Conservation (phyloP, 1,139 yeast species). For the Pneumocystis oryctolagi region DNA sequence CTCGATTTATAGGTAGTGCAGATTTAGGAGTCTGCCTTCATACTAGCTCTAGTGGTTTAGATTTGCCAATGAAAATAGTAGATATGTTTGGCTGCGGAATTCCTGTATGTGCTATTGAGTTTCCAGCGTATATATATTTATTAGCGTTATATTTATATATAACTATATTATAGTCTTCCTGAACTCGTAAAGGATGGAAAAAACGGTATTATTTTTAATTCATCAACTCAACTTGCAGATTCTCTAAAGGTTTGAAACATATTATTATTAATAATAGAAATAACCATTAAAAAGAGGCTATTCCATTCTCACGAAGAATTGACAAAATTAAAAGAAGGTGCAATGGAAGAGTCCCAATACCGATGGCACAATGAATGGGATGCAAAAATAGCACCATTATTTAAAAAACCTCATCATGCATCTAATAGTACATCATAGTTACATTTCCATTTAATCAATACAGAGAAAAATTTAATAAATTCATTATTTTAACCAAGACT, state of each 20-base stretch:
- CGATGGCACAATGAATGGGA: constrained; percentile 76
- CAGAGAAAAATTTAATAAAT: neutral
- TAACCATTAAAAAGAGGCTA: constrained; percentile 29
- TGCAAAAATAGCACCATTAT: neutral
- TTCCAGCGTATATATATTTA: constrained; percentile 51
- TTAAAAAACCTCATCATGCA: neutral
- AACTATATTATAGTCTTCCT: constrained; percentile 8
- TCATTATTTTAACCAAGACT: neutral
- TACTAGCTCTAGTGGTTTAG: constrained; percentile 81
- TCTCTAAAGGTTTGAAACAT: neutral
- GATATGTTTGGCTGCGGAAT: constrained; percentile 95
- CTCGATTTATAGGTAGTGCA: constrained; percentile 55
- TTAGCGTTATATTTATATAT: neutral
- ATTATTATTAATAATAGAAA: constrained; percentile 28
- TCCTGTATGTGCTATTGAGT: constrained; percentile 69
- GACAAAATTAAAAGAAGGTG: constrained; percentile 45
- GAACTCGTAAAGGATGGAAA: constrained; percentile 25
- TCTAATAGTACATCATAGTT: neutral
- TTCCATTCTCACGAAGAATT: constrained; percentile 12
- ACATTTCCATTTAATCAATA: neutral
- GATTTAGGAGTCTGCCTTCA: constrained; percentile 86
- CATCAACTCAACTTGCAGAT: constrained; percentile 23
- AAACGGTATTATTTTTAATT: constrained; percentile 24
- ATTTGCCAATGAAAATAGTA: constrained; percentile 91
- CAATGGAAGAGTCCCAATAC: constrained; percentile 44